Conservation (phyloP, 768 basidiomycete species). For the Tricholoma saponaceum region DNA sequence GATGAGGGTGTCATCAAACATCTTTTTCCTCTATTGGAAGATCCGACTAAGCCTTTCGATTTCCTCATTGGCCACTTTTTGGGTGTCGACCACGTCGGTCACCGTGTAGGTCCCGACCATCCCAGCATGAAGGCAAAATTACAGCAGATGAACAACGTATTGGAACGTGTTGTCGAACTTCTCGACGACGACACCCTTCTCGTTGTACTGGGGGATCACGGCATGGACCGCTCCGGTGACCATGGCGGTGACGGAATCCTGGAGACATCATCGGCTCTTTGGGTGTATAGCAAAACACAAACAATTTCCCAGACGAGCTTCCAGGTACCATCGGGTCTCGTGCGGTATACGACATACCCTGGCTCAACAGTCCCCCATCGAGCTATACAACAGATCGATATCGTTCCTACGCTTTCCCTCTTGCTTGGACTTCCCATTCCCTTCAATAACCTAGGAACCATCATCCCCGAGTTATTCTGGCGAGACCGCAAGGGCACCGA, state of each 20-base stretch:
- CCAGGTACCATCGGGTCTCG: conserved; percentile 43
- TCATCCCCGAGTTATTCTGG: conserved; percentile 91
- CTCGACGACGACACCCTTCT: conserved; percentile 88
- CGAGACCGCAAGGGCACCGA: conserved; percentile 33
- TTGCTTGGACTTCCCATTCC: conserved; percentile 92
- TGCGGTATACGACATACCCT: conserved; percentile 59
- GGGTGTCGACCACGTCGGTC: conserved; percentile 95
- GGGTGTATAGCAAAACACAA: conserved; percentile 86
- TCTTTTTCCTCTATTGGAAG: conserved; percentile 73
- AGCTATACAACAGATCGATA: conserved; percentile 86
- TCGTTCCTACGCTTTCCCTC: conserved; percentile 84
- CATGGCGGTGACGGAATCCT: conserved; percentile 89
- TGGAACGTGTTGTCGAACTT: conserved; percentile 64
- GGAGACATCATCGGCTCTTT: conserved; percentile 83
- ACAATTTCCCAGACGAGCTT: conserved; percentile 35
- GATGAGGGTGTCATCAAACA: conserved; percentile 86
- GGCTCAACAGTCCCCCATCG: conserved; percentile 52
- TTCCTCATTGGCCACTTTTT: conserved; percentile 90
- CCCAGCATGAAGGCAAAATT: conserved; percentile 84
- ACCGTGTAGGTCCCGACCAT: conserved; percentile 88
- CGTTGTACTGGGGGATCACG: conserved; percentile 92
- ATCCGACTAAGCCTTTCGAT: conserved; percentile 61
- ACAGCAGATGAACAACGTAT: conserved; percentile 80
- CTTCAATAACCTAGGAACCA: conserved; percentile 88
- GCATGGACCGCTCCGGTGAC: conserved; percentile 93